Conservation (phyloP, 1,284 basidiomycete species). For the Leccinum discolor region DNA sequence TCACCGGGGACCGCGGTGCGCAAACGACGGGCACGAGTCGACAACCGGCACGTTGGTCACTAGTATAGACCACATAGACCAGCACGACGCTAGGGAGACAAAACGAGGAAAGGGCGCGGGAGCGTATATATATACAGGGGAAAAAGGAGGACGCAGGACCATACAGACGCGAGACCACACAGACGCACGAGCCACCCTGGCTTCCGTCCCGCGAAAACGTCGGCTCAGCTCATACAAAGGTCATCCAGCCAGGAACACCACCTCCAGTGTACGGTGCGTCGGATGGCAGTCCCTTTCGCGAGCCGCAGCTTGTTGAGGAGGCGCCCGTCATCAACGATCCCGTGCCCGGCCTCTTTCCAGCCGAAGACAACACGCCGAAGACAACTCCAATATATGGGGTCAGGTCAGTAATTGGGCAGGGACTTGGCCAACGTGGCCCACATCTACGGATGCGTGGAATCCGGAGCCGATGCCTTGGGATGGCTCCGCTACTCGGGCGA, state of each 20-base stretch:
- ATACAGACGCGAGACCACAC: too few species aligned
- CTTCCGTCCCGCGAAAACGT: conserved; percentile 32
- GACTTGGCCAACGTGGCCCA: conserved; percentile 11
- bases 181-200: conserved; percentile 24
- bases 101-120: too few species aligned
- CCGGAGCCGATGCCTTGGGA: conserved; percentile 29
- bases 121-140: too few species aligned
- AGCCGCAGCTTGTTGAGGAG: conserved; percentile 47
- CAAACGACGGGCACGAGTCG: too few species aligned
- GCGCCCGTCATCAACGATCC: conserved; percentile 29
- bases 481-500: conserved; percentile 20
- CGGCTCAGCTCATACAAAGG: conserved; percentile 34
- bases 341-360: conserved; percentile 31
- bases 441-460: conserved; percentile 19
- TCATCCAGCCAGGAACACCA: conserved; percentile 24
- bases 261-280: conserved; percentile 29
- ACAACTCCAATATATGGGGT: conserved; percentile 8
- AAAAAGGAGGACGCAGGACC: too few species aligned
- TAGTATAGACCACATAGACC: too few species aligned
- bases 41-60: too few species aligned
- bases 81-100: too few species aligned
- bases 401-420: conserved; percentile 23
- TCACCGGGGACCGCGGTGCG: too few species aligned
- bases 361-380: conserved; percentile 18
- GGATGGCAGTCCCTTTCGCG: conserved; percentile 37